Base-by-base conservation (phyloP, 148 eudicot genomes). In the Rhododendron kiyosumense region DNA sequence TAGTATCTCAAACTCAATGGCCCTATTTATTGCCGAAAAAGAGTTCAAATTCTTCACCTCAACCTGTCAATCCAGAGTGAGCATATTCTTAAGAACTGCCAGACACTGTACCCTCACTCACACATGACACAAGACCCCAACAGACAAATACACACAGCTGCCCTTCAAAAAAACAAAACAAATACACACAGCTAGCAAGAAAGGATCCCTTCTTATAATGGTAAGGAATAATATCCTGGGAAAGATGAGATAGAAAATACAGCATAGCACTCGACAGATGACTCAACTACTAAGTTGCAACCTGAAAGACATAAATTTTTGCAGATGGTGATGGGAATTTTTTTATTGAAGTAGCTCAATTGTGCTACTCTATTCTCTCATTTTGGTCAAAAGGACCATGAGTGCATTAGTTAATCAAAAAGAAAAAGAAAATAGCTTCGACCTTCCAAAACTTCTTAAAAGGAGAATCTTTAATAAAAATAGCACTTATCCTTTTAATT, bases 1-100 rank as follows among this genome's bases (percentile, higher is more conserved):
- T 46, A 87, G 84, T 65, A 96, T 95, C 91, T 96, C 99, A 86
- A 91, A 96, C 89, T 95, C 99, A 86, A 97, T 97, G 85, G 99
- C 98, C 89, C 99, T 92, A 88, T 80, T 92, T 71, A 97, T 91
- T 30, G 96, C 90, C 82, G 98, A 94, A 90, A 96, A 95, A 38
- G 99, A 91, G 90, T 96, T 96, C 87, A 96, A 81, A 84, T 96
- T 96, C 90, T 96, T 96, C 83, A 94, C 94, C 85, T 95, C 98
- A 77, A 96, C 99, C 98, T 96, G 94, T 76, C 84, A 14, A 76
- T 36, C 81, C 57, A 85, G 79, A 85, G 69, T 81, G 51, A 54
- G 34, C 43, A 52, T 43, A 75, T 65, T 36, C 46, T 18, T 69
- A n/a, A 78, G 24, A 88, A 67, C 54, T 75, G 46, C 57, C 36